Evolutionary conservation across 768 basidiomycete species (phyloP).

Genomic region (Candolleomyces eurysporus): DNA sequence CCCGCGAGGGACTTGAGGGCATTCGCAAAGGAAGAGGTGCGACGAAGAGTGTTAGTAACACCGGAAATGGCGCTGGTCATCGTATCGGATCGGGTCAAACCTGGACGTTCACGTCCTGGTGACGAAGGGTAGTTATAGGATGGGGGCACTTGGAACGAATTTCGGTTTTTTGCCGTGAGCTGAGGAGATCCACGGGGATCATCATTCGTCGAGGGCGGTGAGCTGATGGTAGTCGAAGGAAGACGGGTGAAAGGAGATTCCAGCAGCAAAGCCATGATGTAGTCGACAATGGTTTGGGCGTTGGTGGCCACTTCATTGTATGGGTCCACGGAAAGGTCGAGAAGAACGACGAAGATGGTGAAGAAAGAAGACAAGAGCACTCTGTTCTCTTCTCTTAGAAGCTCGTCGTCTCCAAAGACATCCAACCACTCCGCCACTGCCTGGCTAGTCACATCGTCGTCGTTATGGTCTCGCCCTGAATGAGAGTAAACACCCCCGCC

Average conservation of each 20-base stretch:
- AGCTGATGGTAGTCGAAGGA: slow-evolving; percentile 61
- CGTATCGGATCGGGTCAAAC: slow-evolving; percentile 57
- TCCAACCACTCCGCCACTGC: slow-evolving; percentile 82
- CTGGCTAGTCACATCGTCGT: slow-evolving; percentile 71
- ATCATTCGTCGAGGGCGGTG: slow-evolving; percentile 41
- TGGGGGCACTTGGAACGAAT: slow-evolving; percentile 39
- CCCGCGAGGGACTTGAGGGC: slow-evolving; percentile 67
- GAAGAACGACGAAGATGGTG: slow-evolving; percentile 83
- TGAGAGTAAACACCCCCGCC: slow-evolving; percentile 12
- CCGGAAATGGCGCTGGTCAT: slow-evolving; percentile 61
- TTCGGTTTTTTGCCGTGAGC: slow-evolving; percentile 43
- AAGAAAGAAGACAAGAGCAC: slow-evolving; percentile 90
- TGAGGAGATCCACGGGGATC: slow-evolving; percentile 34
- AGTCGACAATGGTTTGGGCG: slow-evolving; percentile 90
- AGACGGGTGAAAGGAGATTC: slow-evolving; percentile 85
- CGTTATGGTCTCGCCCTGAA: slow-evolving; percentile 27
- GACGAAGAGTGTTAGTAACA: slow-evolving; percentile 65
- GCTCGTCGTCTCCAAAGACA: slow-evolving; percentile 62
- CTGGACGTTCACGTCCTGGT: slow-evolving; percentile 42
- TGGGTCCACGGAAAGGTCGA: slow-evolving; percentile 91
- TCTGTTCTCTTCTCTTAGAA: slow-evolving; percentile 71
- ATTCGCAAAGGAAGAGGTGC: slow-evolving; percentile 81
- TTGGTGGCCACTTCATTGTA: slow-evolving; percentile 90
- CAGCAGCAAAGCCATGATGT: slow-evolving; percentile 84
- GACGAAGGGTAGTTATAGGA: slow-evolving; percentile 38